Evolutionary conservation across 805 yeast genomes (phyloP), one percentile per base, ranked within the genome.

Genomic region (Candida montana): DNA sequence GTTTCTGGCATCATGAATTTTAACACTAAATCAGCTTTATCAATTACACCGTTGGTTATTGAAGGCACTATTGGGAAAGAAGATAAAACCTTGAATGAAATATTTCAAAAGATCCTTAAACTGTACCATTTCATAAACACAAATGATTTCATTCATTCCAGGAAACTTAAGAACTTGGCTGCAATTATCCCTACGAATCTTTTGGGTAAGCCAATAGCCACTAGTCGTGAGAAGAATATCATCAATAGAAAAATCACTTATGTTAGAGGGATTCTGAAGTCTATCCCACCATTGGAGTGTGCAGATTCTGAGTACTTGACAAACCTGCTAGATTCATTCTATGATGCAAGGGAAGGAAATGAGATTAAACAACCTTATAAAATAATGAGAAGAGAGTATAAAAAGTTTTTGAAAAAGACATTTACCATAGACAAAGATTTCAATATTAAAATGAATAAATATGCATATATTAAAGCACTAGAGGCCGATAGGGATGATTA

Each of bases 231-330:
- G 24, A 41, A 38, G 37, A 55, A 55, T 24, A 24, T 54, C 16
- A 44, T 55, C 13, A 47, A 44, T 41, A 47, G 45, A 39, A 54
- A 50, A 33, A 41, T 57, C 3, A 29, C 49, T 13, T 51, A 51
- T 23, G 45, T 57, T 1, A 42, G 58, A 21, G 35, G 36, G 5
- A 40, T 41, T 1, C 29, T 57, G 12, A 34, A 16, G 9, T 4
- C 45, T 2, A 21, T 45, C 3, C 59, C 59, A 18, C 61, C 61
- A 7, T 24, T 57, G 32, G 50, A 50, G 13, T 19, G 13, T 6
- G n/a, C 21, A 3, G 54, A 55, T 27, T 45, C 43, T 4, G 16
- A 31, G 5, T 51, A 48, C 24, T 29, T 57, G 21, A 48, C 51
- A 5, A 10, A 16, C 1, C 12, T 49, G 5, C n/a, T 53, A 18